phyloP scores from a whole-genome alignment of 2,329 filamentous ascomycete species.

The Biscogniauxia mediterranea region DNA sequence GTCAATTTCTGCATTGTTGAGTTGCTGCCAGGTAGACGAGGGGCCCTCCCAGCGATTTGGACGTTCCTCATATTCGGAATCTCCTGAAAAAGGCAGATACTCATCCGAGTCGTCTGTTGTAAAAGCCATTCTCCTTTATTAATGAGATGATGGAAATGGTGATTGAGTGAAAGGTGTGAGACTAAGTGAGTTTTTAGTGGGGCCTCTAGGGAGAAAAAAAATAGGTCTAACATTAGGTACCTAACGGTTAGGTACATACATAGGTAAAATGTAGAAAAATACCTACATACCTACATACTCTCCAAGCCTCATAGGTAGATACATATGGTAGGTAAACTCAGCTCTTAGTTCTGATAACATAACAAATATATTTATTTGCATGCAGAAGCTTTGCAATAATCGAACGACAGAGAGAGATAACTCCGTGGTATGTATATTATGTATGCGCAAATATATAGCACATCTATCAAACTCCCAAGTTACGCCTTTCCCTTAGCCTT shows the following conservation, averaged over 20 bases:
- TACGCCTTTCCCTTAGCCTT: conserved; percentile 37
- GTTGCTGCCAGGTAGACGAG: conserved; percentile 62
- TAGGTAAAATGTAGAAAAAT: neutral
- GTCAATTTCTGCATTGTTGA: conserved; percentile 62
- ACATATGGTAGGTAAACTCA: no score
- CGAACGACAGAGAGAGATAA: neutral
- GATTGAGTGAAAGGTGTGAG: neutral
- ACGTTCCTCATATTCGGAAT: conserved; percentile 45
- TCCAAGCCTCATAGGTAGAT: neutral
- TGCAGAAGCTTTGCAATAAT: neutral
- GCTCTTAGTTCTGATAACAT: neutral
- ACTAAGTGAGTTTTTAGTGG: neutral
- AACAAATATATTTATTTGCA: neutral
- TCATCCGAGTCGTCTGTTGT: conserved; percentile 19
- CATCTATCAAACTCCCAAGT: conserved; percentile 5
- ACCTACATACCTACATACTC: no score
- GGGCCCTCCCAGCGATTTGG: conserved; percentile 74
- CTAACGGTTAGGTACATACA: no score
- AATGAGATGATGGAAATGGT: neutral
- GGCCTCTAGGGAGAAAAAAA: neutral
- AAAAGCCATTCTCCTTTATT: conserved; percentile 17
- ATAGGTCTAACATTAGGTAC: no score
- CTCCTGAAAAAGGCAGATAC: conserved; percentile 37
- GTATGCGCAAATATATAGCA: conserved; percentile 6
- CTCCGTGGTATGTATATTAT: conserved; percentile 18